A percentile compares a stretch with the other conserved stretches of the same genome.
These are phyloP conservation scores for Metschnikowia bowlesiae DNA, from an alignment of 805 yeast genomes.

Conservation along the genomic window DNA sequence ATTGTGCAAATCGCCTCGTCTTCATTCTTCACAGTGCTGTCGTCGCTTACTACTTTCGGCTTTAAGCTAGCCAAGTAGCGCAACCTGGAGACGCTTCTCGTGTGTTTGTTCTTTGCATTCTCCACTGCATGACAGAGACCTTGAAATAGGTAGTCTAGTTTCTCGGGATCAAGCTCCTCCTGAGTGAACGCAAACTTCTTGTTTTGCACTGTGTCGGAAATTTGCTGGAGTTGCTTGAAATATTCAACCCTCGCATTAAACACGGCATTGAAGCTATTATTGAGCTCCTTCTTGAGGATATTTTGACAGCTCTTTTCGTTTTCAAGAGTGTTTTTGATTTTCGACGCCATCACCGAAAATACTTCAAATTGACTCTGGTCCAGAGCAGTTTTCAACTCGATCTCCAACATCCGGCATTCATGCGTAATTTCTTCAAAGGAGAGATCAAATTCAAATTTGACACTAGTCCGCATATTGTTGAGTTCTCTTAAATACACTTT, in stretches of 20 bases:
- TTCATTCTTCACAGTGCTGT: constrained; percentile 1
- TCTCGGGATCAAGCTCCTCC: constrained; percentile 7
- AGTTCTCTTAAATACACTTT: constrained; percentile 22
- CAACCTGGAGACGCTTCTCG: constrained; percentile 32
- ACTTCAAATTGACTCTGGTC: constrained; percentile 15
- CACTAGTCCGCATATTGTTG: constrained; percentile 17
- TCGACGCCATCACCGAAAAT: constrained; percentile 18
- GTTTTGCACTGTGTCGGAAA: constrained; percentile 73
- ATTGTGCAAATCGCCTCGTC: constrained; percentile 63
- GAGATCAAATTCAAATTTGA: constrained; percentile 27
- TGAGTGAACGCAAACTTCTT: constrained; percentile 7
- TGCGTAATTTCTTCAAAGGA: constrained; percentile 31
- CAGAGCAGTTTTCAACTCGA: constrained; percentile 22
- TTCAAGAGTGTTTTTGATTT: constrained; percentile 32
- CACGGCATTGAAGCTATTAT: constrained; percentile 52
- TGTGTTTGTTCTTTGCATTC: constrained; percentile 15
- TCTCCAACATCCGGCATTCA: constrained; percentile 17
- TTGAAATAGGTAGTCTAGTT: constrained; percentile 4
- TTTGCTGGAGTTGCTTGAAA: constrained; percentile 76
- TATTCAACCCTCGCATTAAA: constrained; percentile 81
- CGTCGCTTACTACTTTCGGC: constrained; percentile 2
- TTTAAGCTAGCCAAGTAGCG: constrained; percentile 31
- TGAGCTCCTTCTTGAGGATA: constrained; percentile 43
- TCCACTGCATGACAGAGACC: constrained; percentile 7
- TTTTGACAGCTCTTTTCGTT: constrained; percentile 41